Evolutionary conservation across 2,329 filamentous ascomycete species (phyloP).

Genomic region (Penicillium rolfsii): DNA sequence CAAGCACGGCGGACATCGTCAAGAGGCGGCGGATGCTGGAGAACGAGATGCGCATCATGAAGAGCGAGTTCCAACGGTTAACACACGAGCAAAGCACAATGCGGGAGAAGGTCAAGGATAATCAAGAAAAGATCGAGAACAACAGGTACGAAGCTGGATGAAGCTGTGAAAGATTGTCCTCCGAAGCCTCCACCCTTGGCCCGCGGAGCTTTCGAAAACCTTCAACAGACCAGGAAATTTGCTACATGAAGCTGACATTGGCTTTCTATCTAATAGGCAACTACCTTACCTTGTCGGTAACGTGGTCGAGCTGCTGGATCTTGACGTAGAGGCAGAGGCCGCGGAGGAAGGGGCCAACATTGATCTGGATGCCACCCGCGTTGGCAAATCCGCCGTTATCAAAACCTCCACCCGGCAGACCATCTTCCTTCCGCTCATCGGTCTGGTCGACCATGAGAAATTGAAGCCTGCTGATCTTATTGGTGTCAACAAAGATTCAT

Average conservation of each 20-base stretch:
- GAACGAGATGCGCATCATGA: slow-evolving; percentile 98
- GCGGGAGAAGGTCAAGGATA: slow-evolving; percentile 99
- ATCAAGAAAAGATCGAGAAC: slow-evolving; percentile 98
- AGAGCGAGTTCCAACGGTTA: slow-evolving; percentile 91
- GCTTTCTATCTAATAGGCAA: slow-evolving; percentile 63
- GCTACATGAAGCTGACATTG: slow-evolving; percentile 20
- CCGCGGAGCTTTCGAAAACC: slow-evolving; percentile 23
- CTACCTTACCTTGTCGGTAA: slow-evolving; percentile 97
- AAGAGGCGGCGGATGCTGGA: slow-evolving; percentile 89
- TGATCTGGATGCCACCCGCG: slow-evolving; percentile 91
- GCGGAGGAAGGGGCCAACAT: slow-evolving; percentile 98
- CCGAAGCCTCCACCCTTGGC: slow-evolving; percentile 6
- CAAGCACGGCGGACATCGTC: slow-evolving; percentile 92
- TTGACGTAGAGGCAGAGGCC: slow-evolving; percentile 94
- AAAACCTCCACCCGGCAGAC: slow-evolving; percentile 98
- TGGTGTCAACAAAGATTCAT: slow-evolving; percentile 98
- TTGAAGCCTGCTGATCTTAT: slow-evolving; percentile 96
- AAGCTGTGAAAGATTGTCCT: neutral
- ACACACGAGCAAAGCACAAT: slow-evolving; percentile 94
- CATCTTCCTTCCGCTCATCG: slow-evolving; percentile 96
- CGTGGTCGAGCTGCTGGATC: slow-evolving; percentile 93
- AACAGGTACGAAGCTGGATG: slow-evolving; percentile 68
- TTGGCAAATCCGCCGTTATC: slow-evolving; percentile 98
- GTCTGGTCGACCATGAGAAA: slow-evolving; percentile 91
- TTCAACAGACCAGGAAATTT: neutral